Conservation (phyloP, 257 asterid genomes). For the Cruciata laevipes region DNA sequence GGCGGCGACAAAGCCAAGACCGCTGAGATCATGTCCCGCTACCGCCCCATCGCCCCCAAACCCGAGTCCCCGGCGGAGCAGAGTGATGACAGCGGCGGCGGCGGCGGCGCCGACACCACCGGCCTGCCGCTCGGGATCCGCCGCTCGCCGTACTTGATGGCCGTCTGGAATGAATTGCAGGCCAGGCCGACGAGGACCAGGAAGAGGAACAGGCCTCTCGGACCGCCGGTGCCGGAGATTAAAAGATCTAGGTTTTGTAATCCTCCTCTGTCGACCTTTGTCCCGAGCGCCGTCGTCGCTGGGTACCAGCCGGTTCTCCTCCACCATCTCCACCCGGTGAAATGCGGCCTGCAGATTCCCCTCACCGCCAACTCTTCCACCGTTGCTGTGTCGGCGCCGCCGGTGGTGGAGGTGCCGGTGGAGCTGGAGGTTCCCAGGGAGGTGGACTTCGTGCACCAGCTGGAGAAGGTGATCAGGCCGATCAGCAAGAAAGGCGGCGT, state of each 20-base stretch:
- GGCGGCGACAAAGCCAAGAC: slow-evolving; percentile 49
- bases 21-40: slow-evolving; percentile 87
- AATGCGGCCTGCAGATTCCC: slow-evolving; percentile 45
- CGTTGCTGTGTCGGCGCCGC: slow-evolving; percentile 26
- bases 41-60: slow-evolving; percentile 89
- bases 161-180: slow-evolving; percentile 76
- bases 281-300: slow-evolving; percentile 18
- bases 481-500: slow-evolving; percentile 15
- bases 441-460: slow-evolving; percentile 37
- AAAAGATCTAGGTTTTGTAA: slow-evolving; percentile 25
- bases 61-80: slow-evolving; percentile 36
- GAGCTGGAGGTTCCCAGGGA: slow-evolving; percentile 42
- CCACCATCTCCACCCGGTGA: slow-evolving; percentile 35
- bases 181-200: slow-evolving; percentile 80
- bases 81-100: slow-evolving; percentile 3
- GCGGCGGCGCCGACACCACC: slow-evolving; percentile 13
- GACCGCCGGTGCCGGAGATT: slow-evolving; percentile 42
- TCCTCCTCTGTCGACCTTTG: background rate
- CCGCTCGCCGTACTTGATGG: slow-evolving; percentile 58
- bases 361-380: slow-evolving; percentile 39
- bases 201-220: slow-evolving; percentile 64
- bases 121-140: slow-evolving; percentile 41
- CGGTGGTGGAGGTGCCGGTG: slow-evolving; percentile 14
- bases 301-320: slow-evolving; percentile 27
- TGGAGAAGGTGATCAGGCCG: slow-evolving; percentile 27